These are phyloP conservation scores for Microstroma glucosiphilum DNA, from an alignment of 1,284 basidiomycete species.

Conservation along the genomic window DNA sequence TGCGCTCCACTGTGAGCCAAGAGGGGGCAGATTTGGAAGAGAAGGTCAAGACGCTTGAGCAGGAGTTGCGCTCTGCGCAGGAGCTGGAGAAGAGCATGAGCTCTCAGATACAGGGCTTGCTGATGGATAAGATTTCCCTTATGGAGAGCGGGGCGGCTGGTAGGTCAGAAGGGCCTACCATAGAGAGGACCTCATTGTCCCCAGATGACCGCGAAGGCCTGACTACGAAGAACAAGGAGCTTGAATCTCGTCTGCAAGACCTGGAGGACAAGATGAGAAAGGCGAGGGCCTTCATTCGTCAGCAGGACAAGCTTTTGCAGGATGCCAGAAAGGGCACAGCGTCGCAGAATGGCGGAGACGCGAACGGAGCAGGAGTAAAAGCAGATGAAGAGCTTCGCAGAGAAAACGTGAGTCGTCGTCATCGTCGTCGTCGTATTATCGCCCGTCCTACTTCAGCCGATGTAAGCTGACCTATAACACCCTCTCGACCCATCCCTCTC, in stretches of 20 bases:
- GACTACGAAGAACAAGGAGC: constrained; percentile 59
- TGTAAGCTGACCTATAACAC: too few relatives aligned
- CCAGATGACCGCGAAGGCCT: constrained; percentile 62
- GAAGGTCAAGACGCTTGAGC: constrained; percentile 63
- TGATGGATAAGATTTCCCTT: constrained; percentile 83
- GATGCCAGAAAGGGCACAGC: constrained; percentile 21
- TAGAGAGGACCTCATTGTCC: constrained; percentile 58
- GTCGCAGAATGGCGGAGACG: constrained; percentile 8
- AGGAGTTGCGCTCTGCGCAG: constrained; percentile 64
- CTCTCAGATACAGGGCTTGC: constrained; percentile 59
- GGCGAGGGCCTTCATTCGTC: constrained; percentile 83
- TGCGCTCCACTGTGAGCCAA: constrained; percentile 79
- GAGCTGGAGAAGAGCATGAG: constrained; percentile 88
- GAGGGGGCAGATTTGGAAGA: constrained; percentile 72
- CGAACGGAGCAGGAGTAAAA: constrained; percentile 7
- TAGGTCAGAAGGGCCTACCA: constrained; percentile 56
- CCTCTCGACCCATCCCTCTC: too few relatives aligned
- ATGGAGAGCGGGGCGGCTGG: constrained; percentile 60
- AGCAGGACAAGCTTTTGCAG: constrained; percentile 58
- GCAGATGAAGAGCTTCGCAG: constrained; percentile 16
- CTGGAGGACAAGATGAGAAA: constrained; percentile 72
- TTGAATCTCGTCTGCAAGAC: constrained; percentile 68
- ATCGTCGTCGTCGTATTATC: too few relatives aligned
- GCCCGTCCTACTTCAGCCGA: too few relatives aligned
- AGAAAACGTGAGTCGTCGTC: constrained; percentile 10